phyloP scores from a whole-genome alignment of 176 grass and related monocot species.

The Eragrostis curvula region DNA sequence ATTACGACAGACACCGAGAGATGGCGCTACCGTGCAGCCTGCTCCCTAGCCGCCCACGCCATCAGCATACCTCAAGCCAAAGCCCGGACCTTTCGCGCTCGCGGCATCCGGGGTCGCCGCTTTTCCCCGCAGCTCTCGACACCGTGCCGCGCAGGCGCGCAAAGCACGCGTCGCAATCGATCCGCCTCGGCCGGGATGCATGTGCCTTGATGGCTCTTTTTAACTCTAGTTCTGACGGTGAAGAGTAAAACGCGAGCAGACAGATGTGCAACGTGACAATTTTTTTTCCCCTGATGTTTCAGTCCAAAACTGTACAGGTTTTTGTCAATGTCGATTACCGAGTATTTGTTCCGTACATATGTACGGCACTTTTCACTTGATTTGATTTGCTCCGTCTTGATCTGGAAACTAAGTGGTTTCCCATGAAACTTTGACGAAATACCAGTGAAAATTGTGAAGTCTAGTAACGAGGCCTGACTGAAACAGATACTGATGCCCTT shows the following conservation, averaged over 20 bases:
- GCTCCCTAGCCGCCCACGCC: background rate
- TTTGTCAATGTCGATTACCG: too few relatives aligned
- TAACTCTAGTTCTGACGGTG: background rate
- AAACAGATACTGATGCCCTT: background rate
- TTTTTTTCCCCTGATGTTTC: too few relatives aligned
- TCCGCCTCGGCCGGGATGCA: background rate
- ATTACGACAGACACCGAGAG: background rate
- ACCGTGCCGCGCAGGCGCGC: background rate
- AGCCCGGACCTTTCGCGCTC: constrained; percentile 25
- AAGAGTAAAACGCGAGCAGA: background rate
- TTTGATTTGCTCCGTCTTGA: background rate
- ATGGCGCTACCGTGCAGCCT: constrained; percentile 4
- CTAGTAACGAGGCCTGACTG: background rate
- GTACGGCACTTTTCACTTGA: too few relatives aligned
- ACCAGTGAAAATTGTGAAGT: background rate
- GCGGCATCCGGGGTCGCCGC: constrained; percentile 14
- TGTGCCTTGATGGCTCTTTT: background rate
- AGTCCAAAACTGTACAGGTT: too few relatives aligned
- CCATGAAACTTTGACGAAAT: background rate
- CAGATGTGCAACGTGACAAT: background rate
- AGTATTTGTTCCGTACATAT: too few relatives aligned
- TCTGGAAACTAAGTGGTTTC: background rate
- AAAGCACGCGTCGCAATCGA: background rate
- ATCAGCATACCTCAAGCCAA: background rate
- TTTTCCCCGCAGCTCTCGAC: background rate